Conservation (phyloP, 1,284 basidiomycete genomes). For the Heterobasidion occidentale region DNA sequence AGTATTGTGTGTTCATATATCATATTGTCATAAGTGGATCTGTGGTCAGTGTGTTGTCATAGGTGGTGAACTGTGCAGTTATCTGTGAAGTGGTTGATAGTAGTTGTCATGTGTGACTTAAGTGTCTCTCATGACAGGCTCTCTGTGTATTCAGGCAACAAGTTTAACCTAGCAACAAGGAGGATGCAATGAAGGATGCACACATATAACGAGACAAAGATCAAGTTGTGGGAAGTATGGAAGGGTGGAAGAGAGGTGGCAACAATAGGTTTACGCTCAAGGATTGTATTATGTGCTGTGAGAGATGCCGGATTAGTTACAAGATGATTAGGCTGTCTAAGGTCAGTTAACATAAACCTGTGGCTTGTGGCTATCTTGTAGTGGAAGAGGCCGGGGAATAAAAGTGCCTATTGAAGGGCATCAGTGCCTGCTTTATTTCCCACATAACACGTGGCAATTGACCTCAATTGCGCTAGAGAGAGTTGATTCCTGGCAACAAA, state of each 20-base stretch:
- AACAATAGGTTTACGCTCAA: constrained; percentile 23
- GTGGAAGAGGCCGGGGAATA: constrained; percentile 31
- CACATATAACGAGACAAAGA: constrained; percentile 27
- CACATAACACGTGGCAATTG: constrained; percentile 20
- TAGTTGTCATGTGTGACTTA: background rate
- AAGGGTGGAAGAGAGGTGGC: constrained; percentile 24
- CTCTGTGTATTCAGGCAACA: constrained; percentile 17
- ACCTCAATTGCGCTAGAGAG: constrained; percentile 24
- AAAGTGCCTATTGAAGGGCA: constrained; percentile 19
- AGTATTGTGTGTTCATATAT: constrained; percentile 27
- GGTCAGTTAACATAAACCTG: constrained; percentile 23
- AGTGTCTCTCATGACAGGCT: constrained; percentile 14
- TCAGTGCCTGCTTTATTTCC: constrained; percentile 25
- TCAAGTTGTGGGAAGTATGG: constrained; percentile 24
- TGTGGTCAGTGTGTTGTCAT: constrained; percentile 15
- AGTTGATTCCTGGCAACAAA: constrained; percentile 29
- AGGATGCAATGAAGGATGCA: constrained; percentile 27
- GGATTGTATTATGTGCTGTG: constrained; percentile 7
- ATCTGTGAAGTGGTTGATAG: constrained; percentile 4
- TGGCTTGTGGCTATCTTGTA: constrained; percentile 25
- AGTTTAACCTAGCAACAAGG: constrained; percentile 14
- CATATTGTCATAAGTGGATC: constrained; percentile 20
- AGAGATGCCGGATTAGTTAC: constrained; percentile 3
- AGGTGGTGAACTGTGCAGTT: background rate
- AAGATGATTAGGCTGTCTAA: constrained; percentile 14